Conservation (phyloP, 2,329 filamentous ascomycete genomes). For the Xenoacremonium recifei region DNA sequence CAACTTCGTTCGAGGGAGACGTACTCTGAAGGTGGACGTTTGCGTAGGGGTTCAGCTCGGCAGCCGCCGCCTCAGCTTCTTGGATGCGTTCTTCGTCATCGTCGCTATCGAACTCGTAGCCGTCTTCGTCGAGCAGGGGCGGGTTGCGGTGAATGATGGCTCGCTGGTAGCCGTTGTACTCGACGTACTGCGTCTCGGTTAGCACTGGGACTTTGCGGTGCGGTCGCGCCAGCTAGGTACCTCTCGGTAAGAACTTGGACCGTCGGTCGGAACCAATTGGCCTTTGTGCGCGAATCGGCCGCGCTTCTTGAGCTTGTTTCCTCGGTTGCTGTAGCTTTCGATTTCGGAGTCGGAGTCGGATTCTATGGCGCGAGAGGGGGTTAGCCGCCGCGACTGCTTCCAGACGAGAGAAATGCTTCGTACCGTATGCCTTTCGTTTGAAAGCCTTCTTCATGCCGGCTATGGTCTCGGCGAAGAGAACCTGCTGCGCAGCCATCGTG, state of each 20-base stretch:
- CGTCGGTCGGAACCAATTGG: constrained; percentile 64
- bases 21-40: constrained; percentile 69
- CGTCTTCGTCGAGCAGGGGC: constrained; percentile 71
- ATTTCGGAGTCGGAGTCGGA: constrained; percentile 77
- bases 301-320: constrained; percentile 75
- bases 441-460: constrained; percentile 66
- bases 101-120: constrained; percentile 72
- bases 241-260: constrained; percentile 69
- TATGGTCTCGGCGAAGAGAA: constrained; percentile 65
- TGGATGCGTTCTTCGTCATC: constrained; percentile 65
- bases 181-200: constrained; percentile 54
- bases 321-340: constrained; percentile 68
- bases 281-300: constrained; percentile 70
- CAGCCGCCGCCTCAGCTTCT: constrained; percentile 60
- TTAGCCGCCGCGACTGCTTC: constrained; percentile 15
- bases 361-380: constrained; percentile 47
- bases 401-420: constrained; percentile 7
- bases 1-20: constrained; percentile 27
- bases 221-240: constrained; percentile 42
- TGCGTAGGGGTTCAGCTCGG: constrained; percentile 72
- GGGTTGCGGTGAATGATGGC: constrained; percentile 74
- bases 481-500: constrained; percentile 52
- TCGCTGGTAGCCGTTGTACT: constrained; percentile 71
- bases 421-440: constrained; percentile 63
- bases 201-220: constrained; percentile 16